phyloP scores from a whole-genome alignment of 2,329 filamentous ascomycete species.

The Fusarium floridanum region DNA sequence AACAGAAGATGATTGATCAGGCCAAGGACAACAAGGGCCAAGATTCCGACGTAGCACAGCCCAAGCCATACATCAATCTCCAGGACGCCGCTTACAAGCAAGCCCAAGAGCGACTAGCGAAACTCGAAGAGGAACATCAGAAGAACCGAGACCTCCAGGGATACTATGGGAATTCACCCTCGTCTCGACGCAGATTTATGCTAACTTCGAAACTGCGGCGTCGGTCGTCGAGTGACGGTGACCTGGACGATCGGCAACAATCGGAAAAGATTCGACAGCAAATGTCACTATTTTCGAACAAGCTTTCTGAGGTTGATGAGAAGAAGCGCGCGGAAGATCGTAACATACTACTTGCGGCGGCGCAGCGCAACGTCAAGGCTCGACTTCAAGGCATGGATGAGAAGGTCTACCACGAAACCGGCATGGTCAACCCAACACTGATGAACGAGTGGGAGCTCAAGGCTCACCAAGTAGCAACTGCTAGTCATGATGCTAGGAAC shows the following conservation, averaged over 20 bases:
- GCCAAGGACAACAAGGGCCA: constrained; percentile 57
- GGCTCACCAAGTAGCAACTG: constrained; percentile 76
- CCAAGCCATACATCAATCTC: constrained; percentile 72
- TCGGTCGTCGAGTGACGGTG: constrained; percentile 76
- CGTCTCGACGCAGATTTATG: constrained; percentile 60
- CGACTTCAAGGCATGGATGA: constrained; percentile 86
- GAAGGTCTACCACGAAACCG: constrained; percentile 81
- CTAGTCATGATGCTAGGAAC: constrained; percentile 72
- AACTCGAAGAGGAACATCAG: constrained; percentile 78
- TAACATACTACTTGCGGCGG: constrained; percentile 79
- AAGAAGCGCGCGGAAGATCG: constrained; percentile 83
- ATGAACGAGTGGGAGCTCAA: constrained; percentile 84
- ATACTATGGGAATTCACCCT: constrained; percentile 75
- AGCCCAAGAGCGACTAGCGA: constrained; percentile 85
- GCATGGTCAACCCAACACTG: constrained; percentile 76
- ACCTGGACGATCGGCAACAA: constrained; percentile 73
- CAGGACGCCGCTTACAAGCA: constrained; percentile 90
- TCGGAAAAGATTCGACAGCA: constrained; percentile 81
- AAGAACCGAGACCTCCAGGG: constrained; percentile 75
- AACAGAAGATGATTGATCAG: constrained; percentile 72
- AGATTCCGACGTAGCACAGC: constrained; percentile 53
- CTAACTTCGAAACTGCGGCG: constrained; percentile 69
- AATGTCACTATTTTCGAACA: constrained; percentile 82
- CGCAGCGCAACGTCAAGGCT: constrained; percentile 87
- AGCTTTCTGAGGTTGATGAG: constrained; percentile 75